Conservation (phyloP, 2,329 filamentous ascomycete genomes). For the Trichoderma arundinaceum region DNA sequence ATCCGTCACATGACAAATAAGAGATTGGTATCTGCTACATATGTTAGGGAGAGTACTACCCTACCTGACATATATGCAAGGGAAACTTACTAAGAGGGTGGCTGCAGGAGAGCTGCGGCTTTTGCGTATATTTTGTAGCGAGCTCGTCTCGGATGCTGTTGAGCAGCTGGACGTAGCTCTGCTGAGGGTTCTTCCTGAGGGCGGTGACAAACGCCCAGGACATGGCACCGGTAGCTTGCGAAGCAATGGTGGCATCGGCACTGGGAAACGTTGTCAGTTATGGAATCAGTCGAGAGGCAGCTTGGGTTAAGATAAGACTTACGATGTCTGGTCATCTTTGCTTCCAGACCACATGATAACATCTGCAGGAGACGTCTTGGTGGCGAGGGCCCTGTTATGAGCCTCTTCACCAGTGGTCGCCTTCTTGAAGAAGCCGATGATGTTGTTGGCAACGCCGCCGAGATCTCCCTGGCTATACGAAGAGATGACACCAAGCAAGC, state of each 20-base stretch:
- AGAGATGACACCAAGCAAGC: constrained; percentile 64
- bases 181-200: constrained; percentile 94
- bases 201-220: constrained; percentile 95
- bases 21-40: constrained; percentile 61
- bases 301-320: constrained; percentile 51
- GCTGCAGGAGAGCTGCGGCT: constrained; percentile 95
- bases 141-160: constrained; percentile 97
- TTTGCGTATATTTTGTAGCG: constrained; percentile 85
- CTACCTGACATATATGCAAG: constrained; percentile 32
- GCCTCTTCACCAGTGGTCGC: constrained; percentile 81
- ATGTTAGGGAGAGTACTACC: constrained; percentile 34
- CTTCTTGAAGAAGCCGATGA: constrained; percentile 87
- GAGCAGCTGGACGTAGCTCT: constrained; percentile 95
- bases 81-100: constrained; percentile 83
- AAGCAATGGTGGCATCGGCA: constrained; percentile 87
- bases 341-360: constrained; percentile 98
- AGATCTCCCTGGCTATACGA: constrained; percentile 74
- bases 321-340: constrained; percentile 95
- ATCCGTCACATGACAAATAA: constrained; percentile 63
- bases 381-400: constrained; percentile 78
- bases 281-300: background rate
- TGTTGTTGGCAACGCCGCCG: constrained; percentile 77
- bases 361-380: constrained; percentile 93
- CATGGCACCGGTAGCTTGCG: constrained; percentile 96
- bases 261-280: constrained; percentile 51